Percentiles rank a stretch among this genome's conserved stretches.
These are phyloP conservation scores for Truncatella angustata DNA, from an alignment of 2,329 filamentous ascomycete species.

Conservation along the genomic window DNA sequence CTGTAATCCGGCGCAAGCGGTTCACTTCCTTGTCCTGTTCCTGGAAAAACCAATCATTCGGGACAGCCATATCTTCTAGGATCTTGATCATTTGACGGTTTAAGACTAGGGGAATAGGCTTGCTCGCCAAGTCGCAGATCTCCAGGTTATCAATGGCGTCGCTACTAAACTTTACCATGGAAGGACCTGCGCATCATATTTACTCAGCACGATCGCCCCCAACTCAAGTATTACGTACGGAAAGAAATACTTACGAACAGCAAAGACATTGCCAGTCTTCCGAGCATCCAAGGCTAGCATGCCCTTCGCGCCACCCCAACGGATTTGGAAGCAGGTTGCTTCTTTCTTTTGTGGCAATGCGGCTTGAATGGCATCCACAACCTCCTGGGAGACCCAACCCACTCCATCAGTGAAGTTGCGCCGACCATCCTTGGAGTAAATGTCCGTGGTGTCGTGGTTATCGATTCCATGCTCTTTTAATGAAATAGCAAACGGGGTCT, in stretches of 20 bases:
- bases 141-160: conserved; percentile 56
- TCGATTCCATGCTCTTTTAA: conserved; percentile 38
- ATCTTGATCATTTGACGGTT: conserved; percentile 86
- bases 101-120: conserved; percentile 66
- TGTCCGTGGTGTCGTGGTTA: conserved; percentile 42
- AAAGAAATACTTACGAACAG: conserved; percentile 45
- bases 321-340: conserved; percentile 69
- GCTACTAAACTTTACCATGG: conserved; percentile 78
- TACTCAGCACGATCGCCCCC: not conserved
- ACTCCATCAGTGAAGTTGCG: conserved; percentile 78
- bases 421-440: conserved; percentile 45
- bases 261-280: conserved; percentile 56
- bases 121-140: conserved; percentile 68
- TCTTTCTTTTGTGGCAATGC: conserved; percentile 44
- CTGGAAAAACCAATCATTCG: conserved; percentile 56
- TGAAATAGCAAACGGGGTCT: conserved; percentile 64
- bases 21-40: conserved; percentile 64
- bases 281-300: conserved; percentile 70
- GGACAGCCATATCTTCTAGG: conserved; percentile 71
- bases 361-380: conserved; percentile 60
- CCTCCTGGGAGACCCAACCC: conserved; percentile 64
- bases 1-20: conserved; percentile 57
- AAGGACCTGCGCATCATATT: conserved; percentile 33
- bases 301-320: conserved; percentile 73
- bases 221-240: not conserved